Conservation (phyloP, 2,329 filamentous ascomycete genomes). For the Chaetomium olivaceum region DNA sequence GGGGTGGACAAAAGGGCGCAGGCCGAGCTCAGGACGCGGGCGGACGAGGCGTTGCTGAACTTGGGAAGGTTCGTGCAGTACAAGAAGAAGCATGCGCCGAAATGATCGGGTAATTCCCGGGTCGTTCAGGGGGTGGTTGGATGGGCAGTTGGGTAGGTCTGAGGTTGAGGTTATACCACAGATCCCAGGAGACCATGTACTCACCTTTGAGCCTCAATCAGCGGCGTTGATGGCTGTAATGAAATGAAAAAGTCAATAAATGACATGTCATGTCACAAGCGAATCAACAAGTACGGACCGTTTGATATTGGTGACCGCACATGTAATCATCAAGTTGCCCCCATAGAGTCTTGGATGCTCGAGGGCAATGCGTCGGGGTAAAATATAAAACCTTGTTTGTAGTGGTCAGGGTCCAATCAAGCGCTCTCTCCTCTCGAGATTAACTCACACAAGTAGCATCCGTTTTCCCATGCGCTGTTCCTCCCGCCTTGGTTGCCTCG, state of each 20-base stretch:
- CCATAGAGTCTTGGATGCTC: not conserved
- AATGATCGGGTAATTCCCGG: not conserved
- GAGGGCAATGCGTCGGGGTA: not conserved
- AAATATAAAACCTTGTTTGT: not conserved
- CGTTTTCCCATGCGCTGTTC: not conserved
- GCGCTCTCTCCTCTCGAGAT: not conserved
- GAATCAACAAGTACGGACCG: constrained; percentile 6
- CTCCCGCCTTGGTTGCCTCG: not conserved
- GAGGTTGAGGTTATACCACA: not conserved
- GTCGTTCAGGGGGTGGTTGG: not conserved
- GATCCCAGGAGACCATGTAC: not conserved
- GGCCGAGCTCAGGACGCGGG: constrained; percentile 57
- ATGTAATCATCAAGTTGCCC: not conserved
- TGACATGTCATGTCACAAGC: not conserved
- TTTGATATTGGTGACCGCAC: not conserved
- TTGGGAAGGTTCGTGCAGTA: constrained; percentile 63
- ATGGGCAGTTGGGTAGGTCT: not conserved
- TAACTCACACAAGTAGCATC: not conserved
- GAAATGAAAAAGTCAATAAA: constrained; percentile 2
- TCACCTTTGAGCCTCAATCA: not conserved
- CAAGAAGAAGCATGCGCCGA: constrained; percentile 59
- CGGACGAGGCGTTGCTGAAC: constrained; percentile 63
- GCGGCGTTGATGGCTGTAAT: constrained; percentile 1
- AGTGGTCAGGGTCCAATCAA: constrained; percentile 13
- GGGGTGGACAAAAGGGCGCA: constrained; percentile 60